Percentiles rank a stretch among this genome's conserved stretches.
Conservation (phyloP, 1,284 basidiomycete genomes). For the Tilletia setariae region DNA sequence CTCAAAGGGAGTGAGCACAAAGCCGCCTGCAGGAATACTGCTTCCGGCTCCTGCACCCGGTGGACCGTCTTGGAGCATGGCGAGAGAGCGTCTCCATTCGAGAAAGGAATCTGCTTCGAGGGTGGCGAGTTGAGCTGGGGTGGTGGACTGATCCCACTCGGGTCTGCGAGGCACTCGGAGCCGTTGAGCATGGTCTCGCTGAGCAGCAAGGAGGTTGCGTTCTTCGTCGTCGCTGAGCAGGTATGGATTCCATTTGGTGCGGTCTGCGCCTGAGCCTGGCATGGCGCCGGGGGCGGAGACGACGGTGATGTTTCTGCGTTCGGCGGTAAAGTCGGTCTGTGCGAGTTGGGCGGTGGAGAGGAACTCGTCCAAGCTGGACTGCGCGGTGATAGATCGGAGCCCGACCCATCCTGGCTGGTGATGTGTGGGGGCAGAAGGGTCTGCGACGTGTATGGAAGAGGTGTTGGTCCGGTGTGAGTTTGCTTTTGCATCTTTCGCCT, state of each 20-base stretch:
- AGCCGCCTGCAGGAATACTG: slow-evolving; percentile 22
- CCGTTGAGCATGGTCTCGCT: slow-evolving; percentile 45
- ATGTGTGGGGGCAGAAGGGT: slow-evolving; percentile 57
- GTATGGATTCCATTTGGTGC: slow-evolving; percentile 70
- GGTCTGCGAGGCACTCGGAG: slow-evolving; percentile 46
- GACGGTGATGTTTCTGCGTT: slow-evolving; percentile 86
- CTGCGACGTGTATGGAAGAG: slow-evolving; percentile 52
- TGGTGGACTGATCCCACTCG: slow-evolving; percentile 46
- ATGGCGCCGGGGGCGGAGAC: slow-evolving; percentile 64
- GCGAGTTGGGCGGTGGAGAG: slow-evolving; percentile 91
- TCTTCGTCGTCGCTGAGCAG: slow-evolving; percentile 82
- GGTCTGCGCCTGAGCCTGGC: slow-evolving; percentile 2
- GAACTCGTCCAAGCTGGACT: slow-evolving; percentile 93
- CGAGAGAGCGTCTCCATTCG: slow-evolving; percentile 51
- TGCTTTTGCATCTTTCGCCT: slow-evolving; percentile 42
- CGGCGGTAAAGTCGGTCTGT: slow-evolving; percentile 94
- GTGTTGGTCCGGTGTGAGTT: slow-evolving; percentile 23
- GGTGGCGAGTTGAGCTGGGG: slow-evolving; percentile 48
- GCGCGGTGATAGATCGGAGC: slow-evolving; percentile 90
- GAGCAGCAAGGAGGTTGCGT: slow-evolving; percentile 57
- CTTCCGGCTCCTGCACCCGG: not conserved
- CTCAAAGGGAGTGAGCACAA: slow-evolving; percentile 55
- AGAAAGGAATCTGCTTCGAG: slow-evolving; percentile 51
- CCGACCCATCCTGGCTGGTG: slow-evolving; percentile 57
- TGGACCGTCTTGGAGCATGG: slow-evolving; percentile 50